Evolutionary conservation across 176 grass and related monocot species (phyloP), one percentile per base, ranked within the genome.

Genomic region (Calamus simplicifolius): DNA sequence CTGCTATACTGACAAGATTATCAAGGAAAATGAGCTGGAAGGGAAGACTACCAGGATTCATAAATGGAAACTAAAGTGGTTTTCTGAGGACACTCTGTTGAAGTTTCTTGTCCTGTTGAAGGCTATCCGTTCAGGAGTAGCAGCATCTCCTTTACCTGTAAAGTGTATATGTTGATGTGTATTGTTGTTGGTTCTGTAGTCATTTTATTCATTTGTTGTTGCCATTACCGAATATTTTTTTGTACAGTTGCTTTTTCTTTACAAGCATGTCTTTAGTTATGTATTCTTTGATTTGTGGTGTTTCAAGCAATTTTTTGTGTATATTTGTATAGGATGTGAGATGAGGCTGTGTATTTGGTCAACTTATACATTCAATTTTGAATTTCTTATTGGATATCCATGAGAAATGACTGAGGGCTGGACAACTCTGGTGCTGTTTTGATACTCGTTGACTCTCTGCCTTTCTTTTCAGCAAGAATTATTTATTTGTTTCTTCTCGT

Each of bases 131-230:
- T 72, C 21, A 43, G 61, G 77, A 52, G 55, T 57, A 60, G 68
- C 61, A 38, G 25, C 69, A 54, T 75, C 79, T 16, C 56, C 88
- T 63, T 85, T 92, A 72, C 78, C 69, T 79, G 84, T 92, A 56
- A 83, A 98, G 57, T 85, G 81, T 79, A 83, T 75, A 76, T 83
- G 78, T 28, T 88, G 66, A 83, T 78, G 29, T 75, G 38, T 74
- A 53, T 38, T 59, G 49, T 81, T 75, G 57, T 64, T 73, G 30
- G 59, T 57, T 68, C 31, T 50, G 48, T 66, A 65, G 72, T 66
- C 61, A 80, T 92, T 92, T 81, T 72, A 81, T 92, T 85, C 70
- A 92, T 98, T 98, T 76, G 67, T 98, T 85, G 18, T 74, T 25
- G 17, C 19, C 13, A 16, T 21, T 62, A 3, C 28, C 50, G 52